Evolutionary conservation across 441 rosid genomes (phyloP).

Genomic region (Omphalea diandra): DNA sequence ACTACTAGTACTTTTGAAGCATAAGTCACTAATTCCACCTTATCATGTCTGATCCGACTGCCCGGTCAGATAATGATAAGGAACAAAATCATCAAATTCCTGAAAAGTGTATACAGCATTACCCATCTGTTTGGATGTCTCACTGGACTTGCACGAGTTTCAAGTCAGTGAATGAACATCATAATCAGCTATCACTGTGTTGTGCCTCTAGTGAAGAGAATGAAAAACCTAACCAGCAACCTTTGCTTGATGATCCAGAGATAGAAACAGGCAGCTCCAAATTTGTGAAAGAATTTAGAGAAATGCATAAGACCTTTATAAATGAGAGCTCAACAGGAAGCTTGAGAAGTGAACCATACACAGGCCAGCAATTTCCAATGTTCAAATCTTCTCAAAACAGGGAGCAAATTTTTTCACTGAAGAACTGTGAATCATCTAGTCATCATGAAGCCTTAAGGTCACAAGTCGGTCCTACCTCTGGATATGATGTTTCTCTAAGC

Average conservation of each 20-base stretch:
- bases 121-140: slow-evolving; percentile 51
- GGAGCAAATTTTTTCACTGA: slow-evolving; percentile 19
- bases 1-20: not conserved
- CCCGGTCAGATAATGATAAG: slow-evolving; percentile 24
- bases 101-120: slow-evolving; percentile 30
- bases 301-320: slow-evolving; percentile 25
- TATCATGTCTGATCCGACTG: slow-evolving; percentile 42
- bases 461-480: slow-evolving; percentile 5
- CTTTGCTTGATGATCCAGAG: slow-evolving; percentile 12
- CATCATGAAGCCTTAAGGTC: not conserved
- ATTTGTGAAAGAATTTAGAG: slow-evolving; percentile 22
- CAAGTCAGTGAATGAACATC: slow-evolving; percentile 25
- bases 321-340: slow-evolving; percentile 23
- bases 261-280: slow-evolving; percentile 17
- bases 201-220: slow-evolving; percentile 23
- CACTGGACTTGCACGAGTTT: slow-evolving; percentile 39
- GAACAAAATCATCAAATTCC: slow-evolving; percentile 24
- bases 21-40: not conserved
- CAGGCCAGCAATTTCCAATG: slow-evolving; percentile 31
- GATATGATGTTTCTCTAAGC: slow-evolving; percentile 7
- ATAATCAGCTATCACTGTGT: slow-evolving; percentile 1
- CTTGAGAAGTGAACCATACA: slow-evolving; percentile 27
- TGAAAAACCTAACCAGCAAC: slow-evolving; percentile 15
- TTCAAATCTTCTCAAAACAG: slow-evolving; percentile 26
- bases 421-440: slow-evolving; percentile 23